These are phyloP conservation scores for Fagopyrum homotropicum DNA, from an alignment of 148 eudicot genomes.

Conservation along the genomic window DNA sequence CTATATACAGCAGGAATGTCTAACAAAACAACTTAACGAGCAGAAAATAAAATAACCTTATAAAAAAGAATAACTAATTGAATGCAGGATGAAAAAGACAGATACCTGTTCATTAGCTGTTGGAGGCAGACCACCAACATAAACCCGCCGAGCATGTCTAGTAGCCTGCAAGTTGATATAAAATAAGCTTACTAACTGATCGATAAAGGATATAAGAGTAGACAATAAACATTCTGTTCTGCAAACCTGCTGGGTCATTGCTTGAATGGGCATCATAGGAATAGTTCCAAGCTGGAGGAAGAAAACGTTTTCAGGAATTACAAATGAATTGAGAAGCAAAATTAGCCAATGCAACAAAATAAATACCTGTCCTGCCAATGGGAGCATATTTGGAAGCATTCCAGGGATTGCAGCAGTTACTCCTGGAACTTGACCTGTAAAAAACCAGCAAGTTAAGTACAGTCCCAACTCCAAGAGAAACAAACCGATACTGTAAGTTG, in stretches of 20 bases:
- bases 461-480: neutral
- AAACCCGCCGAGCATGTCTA: conserved; percentile 91
- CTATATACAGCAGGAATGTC: conserved; percentile 6
- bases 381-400: conserved; percentile 67
- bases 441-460: conserved; percentile 1
- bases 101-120: conserved; percentile 95
- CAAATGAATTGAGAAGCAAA: neutral
- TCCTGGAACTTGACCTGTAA: conserved; percentile 68
- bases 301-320: neutral
- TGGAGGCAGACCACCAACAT: conserved; percentile 97
- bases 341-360: conserved; percentile 3
- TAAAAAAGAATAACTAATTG: neutral
- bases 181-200: neutral
- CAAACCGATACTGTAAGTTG: neutral
- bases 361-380: conserved; percentile 59
- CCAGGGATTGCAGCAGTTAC: conserved; percentile 60
- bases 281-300: conserved; percentile 57
- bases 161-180: conserved; percentile 65
- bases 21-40: neutral
- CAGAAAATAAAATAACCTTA: neutral
- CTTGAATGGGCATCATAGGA: conserved; percentile 91
- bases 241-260: conserved; percentile 98
- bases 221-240: neutral
- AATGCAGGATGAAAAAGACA: conserved; percentile 1
- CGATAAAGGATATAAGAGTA: neutral